These are phyloP conservation scores for Microcos paniculata DNA, from an alignment of 345 rosid genomes.

Conservation along the genomic window DNA sequence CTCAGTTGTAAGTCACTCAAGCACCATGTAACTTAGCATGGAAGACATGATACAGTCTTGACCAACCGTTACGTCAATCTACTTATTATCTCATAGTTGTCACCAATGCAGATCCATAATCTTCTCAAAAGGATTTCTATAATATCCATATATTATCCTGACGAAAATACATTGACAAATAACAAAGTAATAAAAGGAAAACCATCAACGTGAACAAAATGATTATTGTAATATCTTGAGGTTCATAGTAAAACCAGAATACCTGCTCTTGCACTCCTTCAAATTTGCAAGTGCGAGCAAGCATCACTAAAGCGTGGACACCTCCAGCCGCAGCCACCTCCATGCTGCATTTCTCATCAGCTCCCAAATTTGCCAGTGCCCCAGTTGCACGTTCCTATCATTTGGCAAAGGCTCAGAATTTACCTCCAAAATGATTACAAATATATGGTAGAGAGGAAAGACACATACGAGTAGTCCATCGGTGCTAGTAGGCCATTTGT, in stretches of 20 bases:
- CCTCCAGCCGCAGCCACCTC: constrained; percentile 76
- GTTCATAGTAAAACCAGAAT: constrained; percentile 3
- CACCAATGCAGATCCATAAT: background rate
- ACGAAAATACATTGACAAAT: background rate
- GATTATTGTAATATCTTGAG: background rate
- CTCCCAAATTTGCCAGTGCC: constrained; percentile 82
- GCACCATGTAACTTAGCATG: background rate
- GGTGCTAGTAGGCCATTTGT: constrained; percentile 70
- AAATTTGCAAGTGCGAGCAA: constrained; percentile 74
- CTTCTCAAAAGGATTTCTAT: background rate
- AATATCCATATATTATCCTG: background rate
- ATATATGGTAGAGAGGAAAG: background rate
- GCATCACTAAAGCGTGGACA: constrained; percentile 75
- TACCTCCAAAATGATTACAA: background rate
- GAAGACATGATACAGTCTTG: background rate
- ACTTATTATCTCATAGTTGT: background rate
- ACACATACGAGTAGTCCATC: constrained; percentile 67
- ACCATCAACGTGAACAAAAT: background rate
- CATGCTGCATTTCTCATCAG: constrained; percentile 82
- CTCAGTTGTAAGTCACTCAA: background rate
- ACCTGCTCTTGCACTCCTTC: constrained; percentile 93
- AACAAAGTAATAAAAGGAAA: background rate
- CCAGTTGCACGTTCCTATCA: constrained; percentile 83
- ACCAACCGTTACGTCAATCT: background rate
- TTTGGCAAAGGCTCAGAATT: background rate